Base-by-base conservation (phyloP, 306 rosid species). In the Casuarina equisetifolia region DNA sequence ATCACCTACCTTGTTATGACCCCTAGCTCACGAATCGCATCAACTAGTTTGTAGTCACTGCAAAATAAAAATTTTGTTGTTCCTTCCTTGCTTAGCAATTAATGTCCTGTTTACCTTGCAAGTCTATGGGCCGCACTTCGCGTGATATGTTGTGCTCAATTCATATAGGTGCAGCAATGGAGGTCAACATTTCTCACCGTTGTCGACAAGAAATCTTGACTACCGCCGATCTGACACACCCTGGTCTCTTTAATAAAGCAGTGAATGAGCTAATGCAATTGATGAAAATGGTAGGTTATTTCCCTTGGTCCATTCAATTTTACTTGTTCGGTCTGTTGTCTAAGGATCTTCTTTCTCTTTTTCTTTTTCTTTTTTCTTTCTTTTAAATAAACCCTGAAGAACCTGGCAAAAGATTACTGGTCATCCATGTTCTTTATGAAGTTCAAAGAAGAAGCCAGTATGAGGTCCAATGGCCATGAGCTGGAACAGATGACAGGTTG, bases 101-200 rank as follows among this genome's bases (percentile, higher is more conserved):
- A 13, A 42, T 17, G n/a, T 42, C 50, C 49, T 16, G 55, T 6
- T 11, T 83, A 68, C 19, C 72, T 72, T 39, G 50, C 35, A 75
- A 81, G 59, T 72, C 13, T 75, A 64, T 45, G 48, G 64, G 66
- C 39, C 13, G 43, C 1, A 4, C 43, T 62, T 64, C 42, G 43
- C 9, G 2, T 53, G 32, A 19, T 53, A 58, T 36, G 45, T 51
- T 77, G 72, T 71, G 25, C 55, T 63, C 46, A 42, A 79, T 67
- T 79, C 71, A 51, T 72, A 72, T 82, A 95, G 99, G 99, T 48
- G 93, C 94, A 1, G 67, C 89, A 64, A 88, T 84, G 97, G 99
- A 95, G 86, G 91, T 95, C 63, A 95, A 92, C 82, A 95, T 95
- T 78, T 95, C 99, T 82, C 91, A 95, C 76, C 86, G 92, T 80